These are phyloP conservation scores for Lactarius akahatsu DNA, from an alignment of 768 basidiomycete genomes.

Conservation along the genomic window DNA sequence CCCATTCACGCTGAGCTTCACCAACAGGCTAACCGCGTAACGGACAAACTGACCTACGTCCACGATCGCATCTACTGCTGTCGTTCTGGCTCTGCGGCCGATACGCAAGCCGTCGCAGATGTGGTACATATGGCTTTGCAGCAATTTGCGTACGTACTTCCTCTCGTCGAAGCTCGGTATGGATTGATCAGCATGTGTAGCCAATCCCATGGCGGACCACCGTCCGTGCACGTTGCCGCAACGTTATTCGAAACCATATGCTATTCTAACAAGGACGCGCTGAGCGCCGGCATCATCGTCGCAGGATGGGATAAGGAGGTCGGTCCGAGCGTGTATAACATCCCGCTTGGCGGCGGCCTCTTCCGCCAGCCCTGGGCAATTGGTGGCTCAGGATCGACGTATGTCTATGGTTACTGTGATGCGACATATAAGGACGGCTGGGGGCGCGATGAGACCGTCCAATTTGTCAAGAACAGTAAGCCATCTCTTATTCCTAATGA, in stretches of 20 bases:
- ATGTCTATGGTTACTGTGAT: constrained; percentile 99
- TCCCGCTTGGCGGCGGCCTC: constrained; percentile 93
- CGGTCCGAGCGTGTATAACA: constrained; percentile 94
- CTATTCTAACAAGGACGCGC: constrained; percentile 88
- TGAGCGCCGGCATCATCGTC: constrained; percentile 94
- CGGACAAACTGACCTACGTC: constrained; percentile 94
- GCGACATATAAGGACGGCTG: constrained; percentile 95
- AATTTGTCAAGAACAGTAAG: constrained; percentile 96
- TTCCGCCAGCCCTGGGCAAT: constrained; percentile 99
- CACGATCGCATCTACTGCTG: constrained; percentile 99
- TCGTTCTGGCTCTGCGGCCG: constrained; percentile 96
- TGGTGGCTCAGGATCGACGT: constrained; percentile 95
- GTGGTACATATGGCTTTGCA: constrained; percentile 82
- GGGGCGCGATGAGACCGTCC: constrained; percentile 83
- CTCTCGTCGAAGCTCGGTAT: constrained; percentile 1
- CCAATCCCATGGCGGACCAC: constrained; percentile 54
- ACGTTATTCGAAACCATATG: constrained; percentile 82
- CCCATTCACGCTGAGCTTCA: neutral
- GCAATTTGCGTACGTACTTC: constrained; percentile 57
- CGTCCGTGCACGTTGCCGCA: constrained; percentile 81
- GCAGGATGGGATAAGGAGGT: constrained; percentile 94
- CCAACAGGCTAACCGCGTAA: constrained; percentile 89
- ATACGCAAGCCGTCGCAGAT: constrained; percentile 97
- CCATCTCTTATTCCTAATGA: constrained; percentile 26
- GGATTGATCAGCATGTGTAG: constrained; percentile 35